A percentile compares a stretch with the other conserved stretches of the same genome.
Evolutionary conservation across 805 yeast species (phyloP).

Genomic region (Ascoidea rubescens): DNA sequence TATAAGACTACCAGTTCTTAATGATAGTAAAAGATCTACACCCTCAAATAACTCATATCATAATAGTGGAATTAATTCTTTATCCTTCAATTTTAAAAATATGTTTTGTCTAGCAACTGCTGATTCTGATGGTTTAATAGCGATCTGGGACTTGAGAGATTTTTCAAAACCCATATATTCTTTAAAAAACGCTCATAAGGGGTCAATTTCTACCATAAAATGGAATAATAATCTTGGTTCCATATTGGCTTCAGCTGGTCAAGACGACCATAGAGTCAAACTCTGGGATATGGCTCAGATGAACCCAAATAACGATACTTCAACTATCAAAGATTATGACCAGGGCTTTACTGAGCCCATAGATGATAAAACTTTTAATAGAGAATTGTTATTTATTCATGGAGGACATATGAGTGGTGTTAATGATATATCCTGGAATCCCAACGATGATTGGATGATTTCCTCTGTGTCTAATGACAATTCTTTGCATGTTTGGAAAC

Average conservation of each 20-base stretch:
- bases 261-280: slow-evolving; percentile 50
- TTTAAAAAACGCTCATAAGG: slow-evolving; percentile 28
- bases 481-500: slow-evolving; percentile 78
- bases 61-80: slow-evolving; percentile 34
- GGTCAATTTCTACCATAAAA: slow-evolving; percentile 46
- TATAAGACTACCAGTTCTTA: too few relatives aligned
- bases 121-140: slow-evolving; percentile 39
- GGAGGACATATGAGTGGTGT: slow-evolving; percentile 84
- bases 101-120: slow-evolving; percentile 54
- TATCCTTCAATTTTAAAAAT: slow-evolving; percentile 47
- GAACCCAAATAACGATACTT: slow-evolving; percentile 5
- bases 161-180: slow-evolving; percentile 18
- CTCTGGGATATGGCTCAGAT: slow-evolving; percentile 37
- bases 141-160: slow-evolving; percentile 54
- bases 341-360: neutral
- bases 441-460: slow-evolving; percentile 52
- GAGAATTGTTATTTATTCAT: slow-evolving; percentile 45
- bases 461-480: slow-evolving; percentile 79
- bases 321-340: neutral
- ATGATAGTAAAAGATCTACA: slow-evolving; percentile 6
- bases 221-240: slow-evolving; percentile 54
- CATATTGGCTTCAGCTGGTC: slow-evolving; percentile 49
- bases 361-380: slow-evolving; percentile 13
- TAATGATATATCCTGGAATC: slow-evolving; percentile 75
- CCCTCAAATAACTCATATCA: slow-evolving; percentile 10